Conservation (phyloP, 805 yeast genomes). For the Starmerella davenportii region DNA sequence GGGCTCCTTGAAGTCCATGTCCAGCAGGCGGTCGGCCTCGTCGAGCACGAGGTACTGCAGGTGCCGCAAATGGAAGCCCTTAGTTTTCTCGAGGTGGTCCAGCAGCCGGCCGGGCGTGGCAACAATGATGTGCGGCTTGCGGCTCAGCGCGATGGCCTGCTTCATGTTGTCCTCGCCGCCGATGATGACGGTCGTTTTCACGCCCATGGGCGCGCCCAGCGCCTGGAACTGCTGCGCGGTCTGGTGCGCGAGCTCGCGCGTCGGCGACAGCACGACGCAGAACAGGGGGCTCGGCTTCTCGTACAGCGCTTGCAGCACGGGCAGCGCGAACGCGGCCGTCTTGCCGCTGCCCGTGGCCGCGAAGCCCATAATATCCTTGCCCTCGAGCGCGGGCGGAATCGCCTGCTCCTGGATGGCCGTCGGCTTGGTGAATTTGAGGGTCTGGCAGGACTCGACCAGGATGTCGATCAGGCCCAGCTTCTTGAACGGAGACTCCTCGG, state of each 20-base stretch:
- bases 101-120: conserved; percentile 84
- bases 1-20: conserved; percentile 93
- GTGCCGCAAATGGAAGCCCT: conserved; percentile 66
- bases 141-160: conserved; percentile 82
- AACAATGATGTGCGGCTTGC: conserved; percentile 84
- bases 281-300: conserved; percentile 73
- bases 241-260: conserved; percentile 36
- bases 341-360: conserved; percentile 98
- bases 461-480: conserved; percentile 24
- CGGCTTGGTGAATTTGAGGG: conserved; percentile 59
- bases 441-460: conserved; percentile 58
- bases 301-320: conserved; percentile 81
- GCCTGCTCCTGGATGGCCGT: conserved; percentile 89
- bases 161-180: conserved; percentile 99
- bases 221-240: conserved; percentile 93
- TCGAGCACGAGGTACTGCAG: conserved; percentile 79
- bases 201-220: conserved; percentile 77
- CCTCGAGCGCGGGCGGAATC: conserved; percentile 77
- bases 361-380: conserved; percentile 83
- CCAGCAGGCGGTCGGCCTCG: conserved; percentile 90
- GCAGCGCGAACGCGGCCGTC: conserved; percentile 96
- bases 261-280: conserved; percentile 72
- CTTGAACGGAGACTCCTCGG: conserved; percentile 13
- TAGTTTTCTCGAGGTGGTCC: conserved; percentile 86
- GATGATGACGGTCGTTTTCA: conserved; percentile 72